Base-by-base conservation (phyloP, 2,329 filamentous ascomycete genomes). In the Fusarium xyrophilum region DNA sequence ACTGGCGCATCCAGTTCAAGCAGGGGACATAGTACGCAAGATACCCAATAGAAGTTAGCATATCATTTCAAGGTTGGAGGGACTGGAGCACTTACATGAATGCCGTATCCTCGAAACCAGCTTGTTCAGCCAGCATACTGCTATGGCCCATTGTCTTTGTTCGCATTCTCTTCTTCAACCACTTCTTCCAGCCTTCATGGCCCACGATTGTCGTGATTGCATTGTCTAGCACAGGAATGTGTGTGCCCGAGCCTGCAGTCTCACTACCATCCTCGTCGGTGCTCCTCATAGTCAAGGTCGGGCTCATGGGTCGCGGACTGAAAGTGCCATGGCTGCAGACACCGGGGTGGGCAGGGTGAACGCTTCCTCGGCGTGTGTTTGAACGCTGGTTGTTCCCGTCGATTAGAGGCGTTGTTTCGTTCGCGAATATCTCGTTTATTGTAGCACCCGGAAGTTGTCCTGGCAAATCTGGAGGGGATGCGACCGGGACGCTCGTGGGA, bases 1-100 rank as follows among this genome's bases (percentile, higher is more conserved):
- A 99, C 80, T 97, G 93, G 54, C 84, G 85, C 66, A 97, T 90
- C 96, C 96, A 99, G 68, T 91, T 93, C 69, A 97, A 82, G 65
- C 94, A 92, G 0, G 96, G 96, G 46, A 99, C 83, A 77, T 99
- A 99, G 82, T 99, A 98, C 7, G 91, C 89, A 65, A 97, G 80
- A 76, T 98, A 97, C 88, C 91, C 93, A 6, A 19, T 13, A 19
- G 23, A 30, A 56, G 57, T 73, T 46, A 75, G 63, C 21, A 65
- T 12, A 27, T 25, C 4, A 32, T 17, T 36, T 11, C 5, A 13
- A 7, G 38, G 9, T 28, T 25, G 8, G 21, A 21, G 10, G 36
- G 25, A 25, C 12, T 38, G 36, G 9, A 13, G n/a, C 30, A 79
- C 88, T 71, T 82, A 93, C 93, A 97, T 94, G 66, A 87, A 83